A percentile compares a stretch with the other conserved stretches of the same genome.
These are phyloP conservation scores for Aplosporella prunicola DNA, from an alignment of 2,329 filamentous ascomycete genomes.

Conservation along the genomic window DNA sequence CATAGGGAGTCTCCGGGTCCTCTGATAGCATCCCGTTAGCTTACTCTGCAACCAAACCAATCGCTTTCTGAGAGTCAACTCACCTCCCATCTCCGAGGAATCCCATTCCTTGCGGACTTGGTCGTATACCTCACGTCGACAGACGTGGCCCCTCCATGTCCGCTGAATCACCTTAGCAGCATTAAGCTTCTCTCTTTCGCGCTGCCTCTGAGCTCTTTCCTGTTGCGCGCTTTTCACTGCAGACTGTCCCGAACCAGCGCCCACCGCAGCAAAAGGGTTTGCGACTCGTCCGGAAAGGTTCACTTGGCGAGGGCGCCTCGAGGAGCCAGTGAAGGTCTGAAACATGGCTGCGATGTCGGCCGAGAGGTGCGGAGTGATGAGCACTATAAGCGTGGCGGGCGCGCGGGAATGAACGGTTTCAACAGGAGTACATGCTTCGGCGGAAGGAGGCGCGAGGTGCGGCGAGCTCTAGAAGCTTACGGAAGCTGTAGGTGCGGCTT, in stretches of 20 bases:
- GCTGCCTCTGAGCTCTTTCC: constrained; percentile 70
- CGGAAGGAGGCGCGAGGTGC: too few relatives aligned
- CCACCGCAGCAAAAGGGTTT: constrained; percentile 64
- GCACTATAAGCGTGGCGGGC: too few relatives aligned
- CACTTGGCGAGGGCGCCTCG: constrained; percentile 78
- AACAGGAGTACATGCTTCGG: too few relatives aligned
- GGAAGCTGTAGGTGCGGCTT: too few relatives aligned
- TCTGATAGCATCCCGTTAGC: background rate
- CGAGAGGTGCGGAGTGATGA: too few relatives aligned
- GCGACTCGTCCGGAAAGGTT: constrained; percentile 79
- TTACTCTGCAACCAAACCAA: background rate
- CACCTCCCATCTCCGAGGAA: constrained; percentile 17
- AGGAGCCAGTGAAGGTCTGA: constrained; percentile 80
- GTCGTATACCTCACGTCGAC: constrained; percentile 49
- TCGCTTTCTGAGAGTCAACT: constrained; percentile 14
- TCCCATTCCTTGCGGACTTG: constrained; percentile 35
- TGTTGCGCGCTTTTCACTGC: constrained; percentile 80
- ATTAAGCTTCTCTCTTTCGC: constrained; percentile 66
- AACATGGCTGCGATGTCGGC: too few relatives aligned
- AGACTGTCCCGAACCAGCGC: constrained; percentile 55
- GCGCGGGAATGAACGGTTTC: too few relatives aligned
- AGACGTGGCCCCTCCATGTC: constrained; percentile 69
- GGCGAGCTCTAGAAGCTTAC: too few relatives aligned
- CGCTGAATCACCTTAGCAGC: constrained; percentile 68
- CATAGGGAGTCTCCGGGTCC: constrained; percentile 21